Conservation (phyloP, 768 basidiomycete species). For the Sutorius australiensis region DNA sequence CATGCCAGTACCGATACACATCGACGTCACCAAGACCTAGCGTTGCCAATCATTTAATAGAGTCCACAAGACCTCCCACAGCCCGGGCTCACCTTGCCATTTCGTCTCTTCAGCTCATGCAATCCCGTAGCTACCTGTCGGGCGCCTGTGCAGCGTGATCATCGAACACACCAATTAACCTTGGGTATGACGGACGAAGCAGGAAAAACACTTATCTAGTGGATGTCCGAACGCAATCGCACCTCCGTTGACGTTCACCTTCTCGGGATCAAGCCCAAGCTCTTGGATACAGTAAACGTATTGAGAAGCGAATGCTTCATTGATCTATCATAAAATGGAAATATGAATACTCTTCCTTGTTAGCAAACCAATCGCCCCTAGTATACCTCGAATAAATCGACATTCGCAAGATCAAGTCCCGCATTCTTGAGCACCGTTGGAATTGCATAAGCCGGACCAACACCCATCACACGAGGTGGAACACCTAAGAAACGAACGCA, state of each 20-base stretch:
- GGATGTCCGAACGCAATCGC: constrained; percentile 87
- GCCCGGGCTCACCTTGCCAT: constrained; percentile 53
- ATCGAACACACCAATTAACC: constrained; percentile 14
- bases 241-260: constrained; percentile 88
- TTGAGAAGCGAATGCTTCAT: constrained; percentile 88
- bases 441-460: constrained; percentile 84
- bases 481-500: constrained; percentile 40
- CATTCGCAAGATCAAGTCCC: constrained; percentile 63
- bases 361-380: not conserved
- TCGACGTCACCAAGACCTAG: constrained; percentile 78
- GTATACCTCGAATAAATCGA: constrained; percentile 75
- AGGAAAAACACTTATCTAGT: constrained; percentile 53
- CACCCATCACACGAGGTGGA: constrained; percentile 82
- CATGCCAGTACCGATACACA: constrained; percentile 92
- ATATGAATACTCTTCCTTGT: not conserved
- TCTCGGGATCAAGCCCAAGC: constrained; percentile 56
- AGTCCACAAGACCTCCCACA: not conserved
- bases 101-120: constrained; percentile 63
- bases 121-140: constrained; percentile 84
- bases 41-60: not conserved
- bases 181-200: not conserved
- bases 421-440: constrained; percentile 66
- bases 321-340: constrained; percentile 57
- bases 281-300: constrained; percentile 68
- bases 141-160: constrained; percentile 74